Evolutionary conservation across 1,139 yeast genomes (phyloP), one percentile per base, ranked within the genome.

Genomic region (Hanseniaspora uvarum): DNA sequence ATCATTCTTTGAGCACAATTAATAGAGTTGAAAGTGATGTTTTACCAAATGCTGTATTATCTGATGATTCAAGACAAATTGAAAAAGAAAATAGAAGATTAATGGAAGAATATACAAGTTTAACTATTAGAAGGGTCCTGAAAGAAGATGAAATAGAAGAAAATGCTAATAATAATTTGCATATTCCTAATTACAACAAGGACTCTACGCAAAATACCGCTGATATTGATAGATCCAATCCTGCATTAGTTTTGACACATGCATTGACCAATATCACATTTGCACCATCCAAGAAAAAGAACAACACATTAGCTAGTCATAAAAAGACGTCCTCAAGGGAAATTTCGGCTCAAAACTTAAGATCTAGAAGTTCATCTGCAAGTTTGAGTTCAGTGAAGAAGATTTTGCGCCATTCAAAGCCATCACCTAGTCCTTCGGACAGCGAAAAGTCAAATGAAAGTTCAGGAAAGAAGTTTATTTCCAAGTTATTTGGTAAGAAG

Each of bases 41-140:
- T 26, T 37, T 16, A 19, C 21, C 31, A 18, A 24, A 11, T 30
- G 26, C 18, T 37, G 8, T 18, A 8, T 14, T 11, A 12, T 16
- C 40, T 10, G 37, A 50, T 16, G 48, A 50, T 16, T 2, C 10
- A 5, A 53, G 55, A 44, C 46, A 19, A 14, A 46, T 24, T 6
- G 55, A 53, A 37, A 47, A 50, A 26, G 55, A 53, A 48, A 53
- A 43, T 14, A 48, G 55, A 53, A 53, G 50, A 49, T 39, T 53
- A n/a, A 53, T 53, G 55, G 55, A 53, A 39, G 46, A 53, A 26
- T 53, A 53, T 38, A 53, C 55, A 10, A 48, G 53, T 11, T 36
- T 38, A n/a, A 53, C 55, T 5, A 43, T 53, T 14, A 53, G 34
- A 21, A 44, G 55, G 33, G 52, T 47, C 7, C 19, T 53, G 33